A percentile compares a stretch with the other conserved stretches of the same genome.
These are phyloP conservation scores for Mrakia blollopis DNA, from an alignment of 768 basidiomycete genomes.

Conservation along the genomic window DNA sequence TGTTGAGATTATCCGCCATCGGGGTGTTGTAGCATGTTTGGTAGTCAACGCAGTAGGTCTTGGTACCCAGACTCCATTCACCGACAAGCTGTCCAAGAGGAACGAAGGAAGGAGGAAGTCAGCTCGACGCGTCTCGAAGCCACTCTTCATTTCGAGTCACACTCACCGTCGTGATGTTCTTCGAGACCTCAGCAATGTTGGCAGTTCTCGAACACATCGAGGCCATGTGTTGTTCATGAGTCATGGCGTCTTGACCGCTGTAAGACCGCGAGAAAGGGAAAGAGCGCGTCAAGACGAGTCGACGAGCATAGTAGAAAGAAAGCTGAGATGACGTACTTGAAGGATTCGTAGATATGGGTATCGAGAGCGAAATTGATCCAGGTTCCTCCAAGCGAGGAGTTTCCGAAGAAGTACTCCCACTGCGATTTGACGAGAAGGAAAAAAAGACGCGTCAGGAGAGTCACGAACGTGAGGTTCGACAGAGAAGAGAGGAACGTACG, in stretches of 20 bases:
- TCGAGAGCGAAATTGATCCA: slow-evolving; percentile 22
- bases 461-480: no score
- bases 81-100: neutral
- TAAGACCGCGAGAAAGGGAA: no score
- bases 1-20: slow-evolving; percentile 2
- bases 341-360: slow-evolving; percentile 27
- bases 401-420: slow-evolving; percentile 32
- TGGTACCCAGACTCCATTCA: slow-evolving; percentile 18
- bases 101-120: neutral
- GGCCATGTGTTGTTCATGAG: slow-evolving; percentile 1
- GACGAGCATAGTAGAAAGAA: no score
- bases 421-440: neutral
- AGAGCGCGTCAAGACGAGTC: no score
- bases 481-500: neutral
- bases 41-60: slow-evolving; percentile 23
- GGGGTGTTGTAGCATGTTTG: neutral
- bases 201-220: neutral
- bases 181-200: neutral
- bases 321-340: neutral
- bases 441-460: neutral
- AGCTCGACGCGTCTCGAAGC: neutral
- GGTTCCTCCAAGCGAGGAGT: neutral
- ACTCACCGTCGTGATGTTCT: slow-evolving; percentile 18
- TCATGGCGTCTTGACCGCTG: neutral
- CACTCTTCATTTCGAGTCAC: neutral